A percentile compares a stretch with the other conserved stretches of the same genome.
These are phyloP conservation scores for Xylaria sp. DNA, from an alignment of 2,329 filamentous ascomycete genomes.

Conservation along the genomic window DNA sequence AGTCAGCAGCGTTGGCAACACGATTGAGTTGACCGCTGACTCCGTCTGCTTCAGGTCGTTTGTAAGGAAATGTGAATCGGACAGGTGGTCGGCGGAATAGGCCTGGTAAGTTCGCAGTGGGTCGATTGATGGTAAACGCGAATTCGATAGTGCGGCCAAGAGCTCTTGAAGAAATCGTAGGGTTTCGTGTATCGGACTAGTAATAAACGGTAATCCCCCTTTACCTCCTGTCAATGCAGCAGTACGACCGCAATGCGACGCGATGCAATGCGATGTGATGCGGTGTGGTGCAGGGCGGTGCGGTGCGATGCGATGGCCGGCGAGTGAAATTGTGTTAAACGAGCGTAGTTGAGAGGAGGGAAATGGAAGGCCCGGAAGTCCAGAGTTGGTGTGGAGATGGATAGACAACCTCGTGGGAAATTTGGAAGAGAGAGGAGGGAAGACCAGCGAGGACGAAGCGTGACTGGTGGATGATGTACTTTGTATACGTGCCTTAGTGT, in stretches of 20 bases:
- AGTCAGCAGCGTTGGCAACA: slow-evolving; percentile 1
- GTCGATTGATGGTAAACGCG: slow-evolving; percentile 11
- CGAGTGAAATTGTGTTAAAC: slow-evolving; percentile 27
- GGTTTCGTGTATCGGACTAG: slow-evolving; percentile 2
- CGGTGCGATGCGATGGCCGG: slow-evolving; percentile 8
- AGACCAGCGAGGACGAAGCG: slow-evolving; percentile 16
- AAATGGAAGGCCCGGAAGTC: slow-evolving; percentile 17
- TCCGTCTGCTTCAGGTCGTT: neutral
- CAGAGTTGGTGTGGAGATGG: slow-evolving; percentile 34
- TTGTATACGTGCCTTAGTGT: neutral
- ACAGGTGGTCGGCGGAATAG: slow-evolving; percentile 5
- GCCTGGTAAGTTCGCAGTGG: slow-evolving; percentile 1
- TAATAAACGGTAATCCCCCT: slow-evolving; percentile 11
- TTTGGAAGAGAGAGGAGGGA: slow-evolving; percentile 21
- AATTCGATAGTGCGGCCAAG: slow-evolving; percentile 17
- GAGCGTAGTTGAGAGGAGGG: slow-evolving; percentile 30
- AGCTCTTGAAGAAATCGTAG: slow-evolving; percentile 7
- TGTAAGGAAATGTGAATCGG: neutral
- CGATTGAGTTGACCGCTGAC: neutral
- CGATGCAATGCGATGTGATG: slow-evolving; percentile 12
- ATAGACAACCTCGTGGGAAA: slow-evolving; percentile 29
- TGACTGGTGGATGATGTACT: slow-evolving; percentile 35
- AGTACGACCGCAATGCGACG: slow-evolving; percentile 17
- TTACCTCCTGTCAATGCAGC: slow-evolving; percentile 15
- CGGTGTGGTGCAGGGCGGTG: slow-evolving; percentile 8